A percentile compares a stretch with the other conserved stretches of the same genome.
phyloP scores from a whole-genome alignment of 164 flowering plant genomes.

The Tetrastigma voinierianum region DNA sequence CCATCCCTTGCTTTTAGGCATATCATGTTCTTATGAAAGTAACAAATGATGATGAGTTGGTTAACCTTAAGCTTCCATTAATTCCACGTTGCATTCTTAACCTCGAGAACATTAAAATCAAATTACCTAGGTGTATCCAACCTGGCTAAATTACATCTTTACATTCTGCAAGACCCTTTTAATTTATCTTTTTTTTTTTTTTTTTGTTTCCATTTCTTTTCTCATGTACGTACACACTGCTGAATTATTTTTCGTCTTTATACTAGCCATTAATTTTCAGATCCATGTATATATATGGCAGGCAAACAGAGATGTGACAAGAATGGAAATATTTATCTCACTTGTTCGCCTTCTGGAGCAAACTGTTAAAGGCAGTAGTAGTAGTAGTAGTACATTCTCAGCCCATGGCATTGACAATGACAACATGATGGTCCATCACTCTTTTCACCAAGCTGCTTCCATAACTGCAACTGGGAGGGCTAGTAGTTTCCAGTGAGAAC shows the following conservation, averaged over 20 bases:
- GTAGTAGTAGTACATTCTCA: conserved; percentile 16
- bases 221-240: too few species aligned
- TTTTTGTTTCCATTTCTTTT: too few species aligned
- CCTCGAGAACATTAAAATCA: too few species aligned
- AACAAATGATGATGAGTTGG: too few species aligned
- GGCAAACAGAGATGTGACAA: conserved; percentile 90
- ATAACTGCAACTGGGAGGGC: conserved; percentile 47
- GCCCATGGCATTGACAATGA: conserved; percentile 24
- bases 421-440: conserved; percentile 31
- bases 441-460: conserved; percentile 40
- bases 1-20: too few species aligned
- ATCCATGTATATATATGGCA: conserved; percentile 34
- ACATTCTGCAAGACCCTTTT: too few species aligned
- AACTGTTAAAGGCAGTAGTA: conserved; percentile 42
- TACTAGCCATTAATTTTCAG: neutral
- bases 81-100: too few species aligned
- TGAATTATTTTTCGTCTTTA: neutral
- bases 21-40: too few species aligned
- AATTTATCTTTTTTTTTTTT: too few species aligned
- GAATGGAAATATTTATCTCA: conserved; percentile 89
- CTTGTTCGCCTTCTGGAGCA: conserved; percentile 82
- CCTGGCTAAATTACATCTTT: too few species aligned
- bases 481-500: conserved; percentile 46
- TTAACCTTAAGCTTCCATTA: too few species aligned
- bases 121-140: too few species aligned